A percentile compares a stretch with the other conserved stretches of the same genome.
Evolutionary conservation across 2,329 filamentous ascomycete species (phyloP).

Genomic region (Xylariaceae sp.): DNA sequence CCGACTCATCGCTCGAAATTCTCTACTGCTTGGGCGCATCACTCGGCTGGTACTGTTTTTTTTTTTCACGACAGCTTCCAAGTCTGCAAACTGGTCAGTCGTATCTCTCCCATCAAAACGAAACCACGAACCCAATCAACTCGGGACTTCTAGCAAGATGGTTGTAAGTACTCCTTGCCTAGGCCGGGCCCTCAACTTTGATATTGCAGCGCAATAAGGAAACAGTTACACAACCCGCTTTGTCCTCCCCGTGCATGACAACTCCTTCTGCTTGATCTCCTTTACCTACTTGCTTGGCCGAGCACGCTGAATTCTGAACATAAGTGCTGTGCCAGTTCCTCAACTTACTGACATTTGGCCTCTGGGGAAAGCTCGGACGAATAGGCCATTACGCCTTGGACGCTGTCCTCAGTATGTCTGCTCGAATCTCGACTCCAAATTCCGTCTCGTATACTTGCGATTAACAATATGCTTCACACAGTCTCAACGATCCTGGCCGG

Average conservation of each 20-base stretch:
- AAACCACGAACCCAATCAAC: constrained; percentile 2
- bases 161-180: constrained; percentile 28
- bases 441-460: background rate
- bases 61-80: background rate
- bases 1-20: background rate
- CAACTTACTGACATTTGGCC: constrained; percentile 71
- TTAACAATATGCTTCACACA: constrained; percentile 46
- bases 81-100: background rate
- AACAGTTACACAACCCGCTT: no score
- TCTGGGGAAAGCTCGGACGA: constrained; percentile 83
- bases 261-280: background rate
- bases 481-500: constrained; percentile 96
- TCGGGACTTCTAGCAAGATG: constrained; percentile 25
- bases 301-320: constrained; percentile 48
- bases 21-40: background rate
- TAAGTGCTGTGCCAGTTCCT: constrained; percentile 56
- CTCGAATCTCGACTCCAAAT: constrained; percentile 1
- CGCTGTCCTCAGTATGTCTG: constrained; percentile 80
- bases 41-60: constrained; percentile 1
- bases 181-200: background rate
- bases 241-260: background rate
- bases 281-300: constrained; percentile 6
- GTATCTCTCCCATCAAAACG: background rate
- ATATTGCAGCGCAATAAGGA: no score
- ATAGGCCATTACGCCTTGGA: constrained; percentile 96